A percentile compares a stretch with the other conserved stretches of the same genome.
phyloP scores from a whole-genome alignment of 2,329 filamentous ascomycete genomes.

The Lasiodiplodia gonubiensis region DNA sequence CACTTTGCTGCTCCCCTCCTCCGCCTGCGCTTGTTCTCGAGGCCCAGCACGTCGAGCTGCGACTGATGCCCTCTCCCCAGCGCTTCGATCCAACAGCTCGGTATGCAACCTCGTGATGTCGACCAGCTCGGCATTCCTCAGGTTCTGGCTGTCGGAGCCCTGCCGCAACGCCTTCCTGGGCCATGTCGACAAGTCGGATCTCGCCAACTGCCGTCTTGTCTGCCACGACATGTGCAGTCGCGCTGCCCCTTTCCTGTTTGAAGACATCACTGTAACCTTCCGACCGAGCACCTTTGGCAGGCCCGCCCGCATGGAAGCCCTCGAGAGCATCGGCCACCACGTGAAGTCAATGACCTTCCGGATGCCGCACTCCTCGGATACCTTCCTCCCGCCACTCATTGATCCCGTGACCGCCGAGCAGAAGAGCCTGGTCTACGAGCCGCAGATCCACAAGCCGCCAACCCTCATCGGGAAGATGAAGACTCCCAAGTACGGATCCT shows the following conservation, averaged over 20 bases:
- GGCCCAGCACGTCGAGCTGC: slow-evolving; percentile 32
- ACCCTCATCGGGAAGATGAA: slow-evolving; percentile 60
- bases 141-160: slow-evolving; percentile 56
- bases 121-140: slow-evolving; percentile 55
- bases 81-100: slow-evolving; percentile 52
- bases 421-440: slow-evolving; percentile 80
- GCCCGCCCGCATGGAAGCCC: slow-evolving; percentile 72
- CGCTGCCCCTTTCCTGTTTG: slow-evolving; percentile 72
- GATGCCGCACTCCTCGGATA: slow-evolving; percentile 76
- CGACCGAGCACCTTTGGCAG: slow-evolving; percentile 77
- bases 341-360: slow-evolving; percentile 79
- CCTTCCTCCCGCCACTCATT: slow-evolving; percentile 83
- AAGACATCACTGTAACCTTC: slow-evolving; percentile 72
- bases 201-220: slow-evolving; percentile 64
- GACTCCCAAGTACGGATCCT: slow-evolving; percentile 78
- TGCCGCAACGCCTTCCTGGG: slow-evolving; percentile 54
- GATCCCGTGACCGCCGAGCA: slow-evolving; percentile 78
- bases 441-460: slow-evolving; percentile 67
- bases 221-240: slow-evolving; percentile 74
- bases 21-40: background rate
- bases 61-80: slow-evolving; percentile 37
- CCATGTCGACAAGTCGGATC: slow-evolving; percentile 48
- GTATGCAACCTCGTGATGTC: slow-evolving; percentile 57
- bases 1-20: slow-evolving; percentile 29
- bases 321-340: slow-evolving; percentile 78